Conservation (phyloP, 208 protist genomes). For the Balamuthia mandrillaris region DNA sequence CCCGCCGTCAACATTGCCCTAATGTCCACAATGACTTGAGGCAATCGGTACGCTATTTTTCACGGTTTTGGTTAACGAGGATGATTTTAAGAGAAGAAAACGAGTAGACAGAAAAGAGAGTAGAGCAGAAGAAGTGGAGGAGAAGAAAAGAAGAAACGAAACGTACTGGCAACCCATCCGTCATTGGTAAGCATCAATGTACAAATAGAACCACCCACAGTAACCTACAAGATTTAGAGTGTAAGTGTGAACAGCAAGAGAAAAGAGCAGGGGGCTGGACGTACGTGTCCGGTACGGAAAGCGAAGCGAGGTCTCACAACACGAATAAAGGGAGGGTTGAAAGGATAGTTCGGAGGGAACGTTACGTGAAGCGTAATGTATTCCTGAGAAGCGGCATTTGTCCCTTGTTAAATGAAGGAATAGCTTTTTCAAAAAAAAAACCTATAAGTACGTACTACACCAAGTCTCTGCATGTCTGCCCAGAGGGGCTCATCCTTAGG, state of each 20-base stretch:
- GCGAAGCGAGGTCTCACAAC: conserved; percentile 34
- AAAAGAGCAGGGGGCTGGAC: background rate
- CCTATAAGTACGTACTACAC: background rate
- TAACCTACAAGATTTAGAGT: background rate
- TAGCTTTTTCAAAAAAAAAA: too few relatives aligned
- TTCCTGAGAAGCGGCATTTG: background rate
- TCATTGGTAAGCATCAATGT: conserved; percentile 22
- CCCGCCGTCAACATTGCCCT: background rate
- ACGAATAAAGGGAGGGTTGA: conserved; percentile 34
- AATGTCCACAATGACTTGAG: conserved; percentile 12
- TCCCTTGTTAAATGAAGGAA: background rate
- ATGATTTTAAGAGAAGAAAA: background rate
- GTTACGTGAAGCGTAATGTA: conserved; percentile 20
- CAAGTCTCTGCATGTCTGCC: background rate
- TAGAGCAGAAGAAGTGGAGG: too few relatives aligned
- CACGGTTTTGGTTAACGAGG: background rate
- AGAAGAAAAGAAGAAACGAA: too few relatives aligned
- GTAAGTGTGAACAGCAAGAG: background rate
- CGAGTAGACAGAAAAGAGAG: too few relatives aligned
- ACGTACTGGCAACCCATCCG: background rate
- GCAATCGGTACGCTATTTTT: background rate
- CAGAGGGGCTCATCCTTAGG: background rate
- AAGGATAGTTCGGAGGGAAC: conserved; percentile 40
- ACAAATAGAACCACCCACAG: conserved; percentile 35
- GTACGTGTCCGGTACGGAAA: conserved; percentile 41